These are phyloP conservation scores for Blastobotrys persicus DNA, from an alignment of 1,139 yeast genomes.

Conservation along the genomic window DNA sequence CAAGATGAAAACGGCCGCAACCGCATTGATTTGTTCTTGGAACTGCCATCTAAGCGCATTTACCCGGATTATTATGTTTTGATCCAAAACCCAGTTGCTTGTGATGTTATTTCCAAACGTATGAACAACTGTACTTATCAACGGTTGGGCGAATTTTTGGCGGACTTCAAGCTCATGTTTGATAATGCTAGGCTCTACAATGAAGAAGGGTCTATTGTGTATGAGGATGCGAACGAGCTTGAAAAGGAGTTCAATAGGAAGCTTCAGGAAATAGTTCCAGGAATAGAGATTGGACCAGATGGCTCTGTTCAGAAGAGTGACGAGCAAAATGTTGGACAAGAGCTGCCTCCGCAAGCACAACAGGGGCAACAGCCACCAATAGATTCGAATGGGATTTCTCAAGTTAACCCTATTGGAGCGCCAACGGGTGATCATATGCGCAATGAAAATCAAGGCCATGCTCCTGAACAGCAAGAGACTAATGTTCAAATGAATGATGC, in stretches of 20 bases:
- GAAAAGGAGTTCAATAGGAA: slow-evolving; percentile 35
- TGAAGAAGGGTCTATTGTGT: slow-evolving; percentile 84
- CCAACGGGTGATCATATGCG: neutral
- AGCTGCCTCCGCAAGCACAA: neutral
- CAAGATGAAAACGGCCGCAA: slow-evolving; percentile 36
- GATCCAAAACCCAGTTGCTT: slow-evolving; percentile 77
- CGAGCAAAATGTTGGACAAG: neutral
- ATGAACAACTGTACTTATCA: slow-evolving; percentile 50
- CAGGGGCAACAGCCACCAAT: neutral
- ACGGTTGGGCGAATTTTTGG: slow-evolving; percentile 58
- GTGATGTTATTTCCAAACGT: slow-evolving; percentile 60
- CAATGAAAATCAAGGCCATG: neutral
- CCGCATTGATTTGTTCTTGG: slow-evolving; percentile 60
- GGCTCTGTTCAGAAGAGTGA: neutral
- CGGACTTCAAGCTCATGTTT: slow-evolving; percentile 75
- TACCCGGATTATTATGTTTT: slow-evolving; percentile 88
- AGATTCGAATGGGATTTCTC: neutral
- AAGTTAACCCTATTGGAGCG: neutral
- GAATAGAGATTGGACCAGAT: neutral
- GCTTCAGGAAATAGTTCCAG: slow-evolving; percentile 4
- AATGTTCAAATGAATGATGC: neutral
- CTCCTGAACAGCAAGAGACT: neutral
- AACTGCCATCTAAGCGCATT: slow-evolving; percentile 60
- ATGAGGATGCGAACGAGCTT: slow-evolving; percentile 67
- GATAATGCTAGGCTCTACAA: slow-evolving; percentile 81